Conservation (phyloP, 2,329 filamentous ascomycete species). For the Fusarium phyllophilum region DNA sequence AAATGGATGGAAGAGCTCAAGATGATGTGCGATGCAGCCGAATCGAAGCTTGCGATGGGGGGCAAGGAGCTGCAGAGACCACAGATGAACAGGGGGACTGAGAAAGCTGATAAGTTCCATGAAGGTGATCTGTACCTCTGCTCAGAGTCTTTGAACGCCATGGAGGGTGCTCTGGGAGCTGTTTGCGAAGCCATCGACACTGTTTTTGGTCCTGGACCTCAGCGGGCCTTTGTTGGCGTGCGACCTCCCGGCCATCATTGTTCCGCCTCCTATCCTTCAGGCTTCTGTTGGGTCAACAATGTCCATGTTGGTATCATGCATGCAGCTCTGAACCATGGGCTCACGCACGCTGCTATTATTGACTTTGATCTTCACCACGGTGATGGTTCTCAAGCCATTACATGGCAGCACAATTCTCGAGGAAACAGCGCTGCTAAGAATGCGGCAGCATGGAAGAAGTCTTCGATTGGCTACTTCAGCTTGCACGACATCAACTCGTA, state of each 20-base stretch:
- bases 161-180: conserved; percentile 91
- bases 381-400: conserved; percentile 93
- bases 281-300: conserved; percentile 99
- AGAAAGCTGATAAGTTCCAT: conserved; percentile 71
- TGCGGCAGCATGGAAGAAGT: conserved; percentile 80
- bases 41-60: conserved; percentile 78
- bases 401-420: conserved; percentile 88
- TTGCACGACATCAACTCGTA: conserved; percentile 99
- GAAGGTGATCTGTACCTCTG: conserved; percentile 93
- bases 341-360: conserved; percentile 94
- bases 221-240: conserved; percentile 89
- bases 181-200: conserved; percentile 93
- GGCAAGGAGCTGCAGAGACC: conserved; percentile 82
- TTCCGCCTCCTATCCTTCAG: conserved; percentile 86
- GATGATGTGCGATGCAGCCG: conserved; percentile 83
- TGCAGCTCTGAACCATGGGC: conserved; percentile 80
- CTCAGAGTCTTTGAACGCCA: conserved; percentile 82
- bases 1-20: conserved; percentile 95
- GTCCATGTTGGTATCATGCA: conserved; percentile 97
- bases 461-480: conserved; percentile 94
- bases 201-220: conserved; percentile 75
- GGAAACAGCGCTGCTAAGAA: conserved; percentile 72
- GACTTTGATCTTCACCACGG: conserved; percentile 94
- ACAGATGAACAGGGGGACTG: conserved; percentile 64
- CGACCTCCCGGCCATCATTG: conserved; percentile 96